Base-by-base conservation (phyloP, 306 rosid genomes). In the Quercus berberidifolia region DNA sequence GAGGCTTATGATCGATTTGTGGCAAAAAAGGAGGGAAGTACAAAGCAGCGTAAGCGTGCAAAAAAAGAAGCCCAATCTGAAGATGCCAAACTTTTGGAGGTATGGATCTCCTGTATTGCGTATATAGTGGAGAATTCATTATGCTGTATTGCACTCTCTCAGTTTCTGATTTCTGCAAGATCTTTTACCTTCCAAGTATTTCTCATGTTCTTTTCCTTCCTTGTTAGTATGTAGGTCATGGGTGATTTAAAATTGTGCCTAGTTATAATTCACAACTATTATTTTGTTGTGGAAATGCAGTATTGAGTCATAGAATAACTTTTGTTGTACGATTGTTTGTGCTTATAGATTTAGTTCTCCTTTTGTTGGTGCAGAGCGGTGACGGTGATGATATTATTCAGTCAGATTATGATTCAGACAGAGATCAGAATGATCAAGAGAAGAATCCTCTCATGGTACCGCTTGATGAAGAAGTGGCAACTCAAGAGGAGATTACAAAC, bases 361-460 rank as follows among this genome's bases (percentile, higher is more conserved):
- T 86, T 82, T 79, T 82, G 74, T 41, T 55, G 82, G 74, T 81
- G 82, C 87, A 95, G 98, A 89, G 69, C 78, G 94, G 78, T 76
- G 92, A 81, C 54, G 89, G 81, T 28, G 93, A 67, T 52, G 91
- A 82, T 81, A 41, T 77, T 57, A 55, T 79, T 80, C 87, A 81
- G 69, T 78, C 90, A 69, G 93, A 85, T 60, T 85, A 89, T 81
- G 96, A 95, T 74, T 93, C 99, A 3, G 99, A 93, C 57, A 88
- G 78, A 77, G 94, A 83, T n/a, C 73, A 78, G 60, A 91, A 30
- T 74, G 83, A 78, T 62, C 86, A 79, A 78, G 98, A 95, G 84
- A 88, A 83, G 71, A 95, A 95, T 80, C 98, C 99, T 77, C 88
- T 95, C 46, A 51, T 95, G 91, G 96, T 93, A 65, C 90, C 93